Evolutionary conservation across 2,329 filamentous ascomycete genomes (phyloP), one percentile per base, ranked within the genome.

Genomic region (Zarea fungicola): DNA sequence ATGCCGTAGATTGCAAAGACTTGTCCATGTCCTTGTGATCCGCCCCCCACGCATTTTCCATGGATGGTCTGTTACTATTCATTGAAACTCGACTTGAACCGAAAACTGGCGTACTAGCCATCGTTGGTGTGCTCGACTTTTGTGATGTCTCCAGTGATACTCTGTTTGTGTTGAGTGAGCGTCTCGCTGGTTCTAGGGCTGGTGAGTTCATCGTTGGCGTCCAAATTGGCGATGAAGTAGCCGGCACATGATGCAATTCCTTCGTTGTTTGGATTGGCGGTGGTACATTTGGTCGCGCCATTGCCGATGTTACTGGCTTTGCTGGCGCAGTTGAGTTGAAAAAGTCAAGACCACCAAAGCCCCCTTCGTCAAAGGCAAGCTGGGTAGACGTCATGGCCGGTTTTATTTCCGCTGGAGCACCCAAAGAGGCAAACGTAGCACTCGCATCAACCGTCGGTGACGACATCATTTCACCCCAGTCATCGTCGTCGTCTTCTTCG

Each of bases 381-480:
- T 8, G 21, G 9, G 34, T 9, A 3, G 32, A 22, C 11, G 32
- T 25, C 28, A 29, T n/a, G n/a, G n/a, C n/a, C 14, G 37, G 13
- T 13, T 39, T 25, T 16, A n/a, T 29, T 31, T 14, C 35, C 6
- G 18, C 10, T 18, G n/a, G 29, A 4, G 40, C 18, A 11, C 26
- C 34, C 5, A 34, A 21, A 9, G 46, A 23, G 18, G 35, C 11
- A 34, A 40, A 35, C 5, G 18, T 8, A 2, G 35, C 6, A n/a
- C 31, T 34, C 19, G 26, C 16, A 25, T 43, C 23, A 5, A 32
- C 48, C 2, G 60, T 54, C 3, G 66, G 61, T 4, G 64, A 66
- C 3, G 65, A 61, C 28, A 82, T 67, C 78, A 82, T 82, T 52
- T 82, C 78, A 2, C 78, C 78, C 78, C 78, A 82, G 31, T 81